Conservation (phyloP, 768 basidiomycete species). For the Cytidiella melzeri region DNA sequence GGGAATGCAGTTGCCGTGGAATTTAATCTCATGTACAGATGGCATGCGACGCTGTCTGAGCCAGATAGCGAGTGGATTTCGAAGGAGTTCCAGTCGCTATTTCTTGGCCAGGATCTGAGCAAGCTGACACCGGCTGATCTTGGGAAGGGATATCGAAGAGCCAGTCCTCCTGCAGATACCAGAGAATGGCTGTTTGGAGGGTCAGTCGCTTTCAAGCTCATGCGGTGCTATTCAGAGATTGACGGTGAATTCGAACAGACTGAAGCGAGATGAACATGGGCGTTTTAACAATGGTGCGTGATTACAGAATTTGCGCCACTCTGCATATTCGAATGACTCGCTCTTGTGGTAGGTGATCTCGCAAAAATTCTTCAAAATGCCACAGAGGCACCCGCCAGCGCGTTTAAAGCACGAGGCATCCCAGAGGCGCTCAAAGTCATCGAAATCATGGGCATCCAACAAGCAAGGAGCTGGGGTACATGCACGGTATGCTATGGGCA, state of each 20-base stretch:
- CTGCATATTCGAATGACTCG: neutral
- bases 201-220: neutral
- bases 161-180: neutral
- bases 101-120: slow-evolving; percentile 35
- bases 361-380: slow-evolving; percentile 58
- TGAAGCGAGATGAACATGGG: slow-evolving; percentile 1
- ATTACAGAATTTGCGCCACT: neutral
- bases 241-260: neutral
- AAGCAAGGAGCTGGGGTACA: slow-evolving; percentile 61
- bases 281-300: slow-evolving; percentile 1
- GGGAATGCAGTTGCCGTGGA: slow-evolving; percentile 72
- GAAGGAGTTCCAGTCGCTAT: slow-evolving; percentile 36
- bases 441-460: slow-evolving; percentile 65
- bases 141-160: neutral
- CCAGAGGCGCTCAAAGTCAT: slow-evolving; percentile 60
- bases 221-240: neutral
- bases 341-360: slow-evolving; percentile 38
- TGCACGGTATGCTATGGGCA: slow-evolving; percentile 45
- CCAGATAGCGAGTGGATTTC: slow-evolving; percentile 53
- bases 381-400: slow-evolving; percentile 50
- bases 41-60: slow-evolving; percentile 59
- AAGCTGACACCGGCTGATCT: slow-evolving; percentile 16
- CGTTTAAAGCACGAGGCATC: slow-evolving; percentile 65
- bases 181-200: slow-evolving; percentile 4
- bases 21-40: slow-evolving; percentile 48